Base-by-base conservation (phyloP, 805 yeast species). In the Nakazawaea wyomingensis region DNA sequence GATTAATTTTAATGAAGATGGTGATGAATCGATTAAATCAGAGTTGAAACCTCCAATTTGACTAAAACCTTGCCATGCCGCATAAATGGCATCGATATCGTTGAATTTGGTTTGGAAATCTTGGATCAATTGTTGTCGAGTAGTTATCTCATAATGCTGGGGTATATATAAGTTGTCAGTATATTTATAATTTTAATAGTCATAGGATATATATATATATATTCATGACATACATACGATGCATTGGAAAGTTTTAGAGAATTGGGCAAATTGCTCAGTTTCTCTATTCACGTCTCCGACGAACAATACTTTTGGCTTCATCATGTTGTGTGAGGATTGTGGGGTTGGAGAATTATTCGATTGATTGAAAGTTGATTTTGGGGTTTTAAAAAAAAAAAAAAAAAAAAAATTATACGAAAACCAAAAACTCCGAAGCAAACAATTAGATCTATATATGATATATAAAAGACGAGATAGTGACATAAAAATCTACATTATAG, bases 51-150 rank as follows among this genome's bases (percentile, higher is more conserved):
- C 73, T 10, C 77, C 73, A 19, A 72, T 48, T 26, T 61, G 54
- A 14, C 61, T 46, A 49, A 76, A 67, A 27, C 84, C 71, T 34
- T 65, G 50, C 74, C 82, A 68, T 24, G 79, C 72, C 11, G 72
- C 75, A 55, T 72, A 71, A 42, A 80, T 68, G 36, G 79, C 73
- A 43, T 63, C 54, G 43, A 76, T 55, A 52, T 71, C 50, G 37
- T 59, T 33, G 46, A 50, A 47, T 49, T 70, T 55, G 35, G 66
- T 51, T 40, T 65, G 29, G 49, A 75, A 61, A 49, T 74, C 76
- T 8, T 49, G 46, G 5, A 66, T 40, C 22, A 73, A 57, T 48
- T 71, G 63, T 10, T 64, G 68, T 34, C 60, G 53, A 4, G 76
- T 60, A 5, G 74, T 57, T 17, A 79, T 51, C 19, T 54, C 52